Conservation (phyloP, 257 asterid species). For the Lycium ferocissimum region DNA sequence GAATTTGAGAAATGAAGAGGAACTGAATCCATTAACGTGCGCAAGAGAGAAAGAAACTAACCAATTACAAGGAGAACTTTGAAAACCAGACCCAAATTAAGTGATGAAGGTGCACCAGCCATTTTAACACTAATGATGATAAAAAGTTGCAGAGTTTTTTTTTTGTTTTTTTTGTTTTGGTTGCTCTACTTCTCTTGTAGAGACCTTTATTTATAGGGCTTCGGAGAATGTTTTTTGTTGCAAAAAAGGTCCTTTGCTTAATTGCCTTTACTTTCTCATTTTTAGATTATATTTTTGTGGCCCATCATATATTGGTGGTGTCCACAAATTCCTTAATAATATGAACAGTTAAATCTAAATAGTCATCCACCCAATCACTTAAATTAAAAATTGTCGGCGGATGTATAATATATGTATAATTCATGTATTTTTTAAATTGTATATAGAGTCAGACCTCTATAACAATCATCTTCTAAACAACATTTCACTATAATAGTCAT, state of each 20-base stretch:
- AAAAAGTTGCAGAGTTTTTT: neutral
- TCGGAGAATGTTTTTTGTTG: too few species aligned
- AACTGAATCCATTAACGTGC: neutral
- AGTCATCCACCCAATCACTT: too few species aligned
- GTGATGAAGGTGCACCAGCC: neutral
- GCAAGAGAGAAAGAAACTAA: neutral
- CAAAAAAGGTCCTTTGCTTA: too few species aligned
- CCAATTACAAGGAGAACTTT: neutral
- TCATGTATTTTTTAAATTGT: too few species aligned
- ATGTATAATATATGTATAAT: too few species aligned
- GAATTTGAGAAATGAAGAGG: neutral
- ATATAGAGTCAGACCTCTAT: too few species aligned
- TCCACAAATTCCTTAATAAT: neutral
- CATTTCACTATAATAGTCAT: too few species aligned
- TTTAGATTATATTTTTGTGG: neutral
- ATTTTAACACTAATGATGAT: neutral
- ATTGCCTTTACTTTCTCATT: too few species aligned
- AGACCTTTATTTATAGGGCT: neutral
- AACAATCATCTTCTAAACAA: too few species aligned
- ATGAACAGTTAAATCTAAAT: too few species aligned
- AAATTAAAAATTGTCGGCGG: too few species aligned
- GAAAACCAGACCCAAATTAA: neutral
- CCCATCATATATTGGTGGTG: neutral
- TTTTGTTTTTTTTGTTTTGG: too few species aligned
- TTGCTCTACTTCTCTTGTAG: neutral